phyloP scores from a whole-genome alignment of 73 alveolate genomes.

The Tetrahymena malaccensis region DNA sequence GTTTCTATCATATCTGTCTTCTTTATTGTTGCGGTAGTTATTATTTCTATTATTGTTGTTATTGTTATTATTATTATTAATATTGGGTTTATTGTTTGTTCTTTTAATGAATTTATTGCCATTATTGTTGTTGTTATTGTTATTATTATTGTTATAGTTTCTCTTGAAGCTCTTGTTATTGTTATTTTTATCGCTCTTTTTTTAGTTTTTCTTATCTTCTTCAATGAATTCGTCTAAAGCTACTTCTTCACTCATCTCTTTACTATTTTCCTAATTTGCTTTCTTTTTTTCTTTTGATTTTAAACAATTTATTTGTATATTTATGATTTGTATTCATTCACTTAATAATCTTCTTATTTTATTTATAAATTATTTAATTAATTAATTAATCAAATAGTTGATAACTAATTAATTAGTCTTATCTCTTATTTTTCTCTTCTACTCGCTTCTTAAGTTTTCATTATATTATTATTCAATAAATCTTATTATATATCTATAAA shows the following conservation, averaged over 20 bases:
- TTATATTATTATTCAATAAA: background rate
- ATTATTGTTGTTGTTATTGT: background rate
- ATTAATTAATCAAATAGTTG: background rate
- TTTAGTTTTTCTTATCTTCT: background rate
- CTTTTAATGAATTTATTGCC: background rate
- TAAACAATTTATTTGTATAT: background rate
- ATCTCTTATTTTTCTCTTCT: background rate
- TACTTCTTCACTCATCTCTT: background rate
- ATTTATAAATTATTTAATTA: background rate
- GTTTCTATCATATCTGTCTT: background rate
- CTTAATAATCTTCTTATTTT: background rate
- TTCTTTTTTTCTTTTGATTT: background rate
- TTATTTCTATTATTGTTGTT: background rate
- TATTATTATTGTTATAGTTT: background rate
- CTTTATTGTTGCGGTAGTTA: background rate
- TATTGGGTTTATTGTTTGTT: background rate
- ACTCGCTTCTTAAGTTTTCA: background rate
- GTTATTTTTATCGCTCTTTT: background rate
- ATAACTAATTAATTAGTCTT: background rate
- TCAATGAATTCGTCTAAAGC: background rate
- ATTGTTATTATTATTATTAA: background rate
- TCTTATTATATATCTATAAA: background rate
- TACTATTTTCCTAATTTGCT: background rate
- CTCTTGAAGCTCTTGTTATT: background rate
- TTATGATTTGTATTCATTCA: background rate